These are phyloP conservation scores for Funneliformis caledonium DNA, from an alignment of 371 early-diverging fungal genomes.

Conservation along the genomic window DNA sequence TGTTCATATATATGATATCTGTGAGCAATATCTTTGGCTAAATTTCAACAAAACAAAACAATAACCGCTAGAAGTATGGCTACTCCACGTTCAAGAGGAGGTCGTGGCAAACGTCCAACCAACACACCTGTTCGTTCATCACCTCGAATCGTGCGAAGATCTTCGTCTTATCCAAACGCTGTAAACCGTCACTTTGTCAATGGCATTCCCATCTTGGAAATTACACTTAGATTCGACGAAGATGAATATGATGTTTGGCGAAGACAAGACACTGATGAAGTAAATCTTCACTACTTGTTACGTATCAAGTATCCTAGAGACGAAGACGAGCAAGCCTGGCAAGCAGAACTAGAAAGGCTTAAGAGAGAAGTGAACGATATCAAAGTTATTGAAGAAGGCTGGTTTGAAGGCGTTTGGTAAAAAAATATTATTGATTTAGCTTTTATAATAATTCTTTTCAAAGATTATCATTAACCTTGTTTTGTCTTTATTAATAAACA, in stretches of 20 bases:
- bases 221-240: slow-evolving; percentile 39
- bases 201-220: slow-evolving; percentile 36
- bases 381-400: slow-evolving; percentile 35
- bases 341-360: slow-evolving; percentile 33
- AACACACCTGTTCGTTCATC: slow-evolving; percentile 34
- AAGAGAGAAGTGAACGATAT: slow-evolving; percentile 28
- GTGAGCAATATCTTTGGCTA: slow-evolving; percentile 39
- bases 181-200: slow-evolving; percentile 38
- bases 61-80: slow-evolving; percentile 12
- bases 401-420: slow-evolving; percentile 42
- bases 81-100: slow-evolving; percentile 10
- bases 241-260: slow-evolving; percentile 41
- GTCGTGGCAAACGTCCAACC: slow-evolving; percentile 19
- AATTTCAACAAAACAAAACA: not conserved
- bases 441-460: not conserved
- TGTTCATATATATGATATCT: slow-evolving; percentile 39
- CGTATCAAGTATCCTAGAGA: slow-evolving; percentile 40
- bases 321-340: slow-evolving; percentile 34
- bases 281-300: slow-evolving; percentile 39
- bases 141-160: slow-evolving; percentile 29
- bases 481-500: not conserved
- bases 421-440: not conserved
- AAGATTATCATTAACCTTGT: not conserved
- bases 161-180: slow-evolving; percentile 27
- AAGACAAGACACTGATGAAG: slow-evolving; percentile 39